A percentile compares a stretch with the other conserved stretches of the same genome.
These are phyloP conservation scores for Eutypella sp. DNA, from an alignment of 2,329 filamentous ascomycete genomes.

Conservation along the genomic window DNA sequence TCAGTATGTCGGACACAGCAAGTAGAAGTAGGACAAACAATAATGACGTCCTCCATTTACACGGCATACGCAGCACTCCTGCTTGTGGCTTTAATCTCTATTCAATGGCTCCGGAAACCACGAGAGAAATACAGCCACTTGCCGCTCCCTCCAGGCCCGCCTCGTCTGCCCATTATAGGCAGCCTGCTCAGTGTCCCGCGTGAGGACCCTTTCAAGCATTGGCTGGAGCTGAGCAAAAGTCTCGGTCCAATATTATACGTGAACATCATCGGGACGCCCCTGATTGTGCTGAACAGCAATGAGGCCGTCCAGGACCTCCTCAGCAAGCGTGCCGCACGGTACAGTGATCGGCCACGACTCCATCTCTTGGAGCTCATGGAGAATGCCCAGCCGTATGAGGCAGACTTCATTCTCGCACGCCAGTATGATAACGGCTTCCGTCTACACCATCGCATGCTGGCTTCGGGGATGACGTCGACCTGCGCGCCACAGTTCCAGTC, in stretches of 20 bases:
- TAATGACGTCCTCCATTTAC: too few relatives aligned
- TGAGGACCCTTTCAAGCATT: slow-evolving; percentile 7
- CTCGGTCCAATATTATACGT: slow-evolving; percentile 13
- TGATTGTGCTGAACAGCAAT: slow-evolving; percentile 9
- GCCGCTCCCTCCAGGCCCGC: slow-evolving; percentile 10
- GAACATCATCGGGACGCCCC: slow-evolving; percentile 11
- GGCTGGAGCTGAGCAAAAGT: slow-evolving; percentile 5
- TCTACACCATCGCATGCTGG: slow-evolving; percentile 35
- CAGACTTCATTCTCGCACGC: neutral
- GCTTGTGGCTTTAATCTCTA: too few relatives aligned
- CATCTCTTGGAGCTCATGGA: slow-evolving; percentile 30
- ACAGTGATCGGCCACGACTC: slow-evolving; percentile 16
- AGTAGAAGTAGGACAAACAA: too few relatives aligned
- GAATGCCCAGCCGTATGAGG: neutral
- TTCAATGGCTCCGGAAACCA: too few relatives aligned
- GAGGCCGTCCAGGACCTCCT: slow-evolving; percentile 11
- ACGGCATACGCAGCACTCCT: too few relatives aligned
- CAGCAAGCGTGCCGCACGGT: slow-evolving; percentile 8
- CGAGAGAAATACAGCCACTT: neutral
- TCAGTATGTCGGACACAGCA: too few relatives aligned
- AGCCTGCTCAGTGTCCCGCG: slow-evolving; percentile 10
- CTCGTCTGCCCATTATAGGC: slow-evolving; percentile 9
- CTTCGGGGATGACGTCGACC: slow-evolving; percentile 25
- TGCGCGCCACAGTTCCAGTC: slow-evolving; percentile 32
- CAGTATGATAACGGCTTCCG: slow-evolving; percentile 32